These are phyloP conservation scores for Diutina siamensis DNA, from an alignment of 1,139 yeast species.

Conservation along the genomic window DNA sequence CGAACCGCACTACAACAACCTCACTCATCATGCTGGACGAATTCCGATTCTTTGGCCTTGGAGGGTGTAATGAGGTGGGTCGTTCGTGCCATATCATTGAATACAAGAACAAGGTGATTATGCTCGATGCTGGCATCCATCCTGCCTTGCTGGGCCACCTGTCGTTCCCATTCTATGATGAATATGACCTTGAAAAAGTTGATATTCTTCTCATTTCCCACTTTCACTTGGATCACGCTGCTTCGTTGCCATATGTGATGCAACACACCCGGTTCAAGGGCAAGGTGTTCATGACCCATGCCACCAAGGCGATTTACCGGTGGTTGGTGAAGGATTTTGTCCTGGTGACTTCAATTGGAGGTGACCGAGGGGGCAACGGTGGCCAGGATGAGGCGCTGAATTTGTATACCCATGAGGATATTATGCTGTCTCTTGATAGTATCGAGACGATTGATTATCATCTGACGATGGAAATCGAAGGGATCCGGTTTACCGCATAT, in stretches of 20 bases:
- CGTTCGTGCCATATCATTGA: constrained; percentile 89
- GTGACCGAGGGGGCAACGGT: constrained; percentile 14
- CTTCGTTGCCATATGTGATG: constrained; percentile 95
- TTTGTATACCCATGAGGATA: constrained; percentile 83
- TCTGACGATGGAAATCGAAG: constrained; percentile 88
- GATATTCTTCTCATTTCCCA: constrained; percentile 84
- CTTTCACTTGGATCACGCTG: constrained; percentile 96
- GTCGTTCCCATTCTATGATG: constrained; percentile 90
- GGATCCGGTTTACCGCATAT: constrained; percentile 90
- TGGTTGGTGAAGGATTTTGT: constrained; percentile 95
- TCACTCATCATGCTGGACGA: constrained; percentile 18
- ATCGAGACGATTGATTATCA: constrained; percentile 94
- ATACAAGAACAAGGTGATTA: constrained; percentile 89
- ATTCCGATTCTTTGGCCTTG: constrained; percentile 79
- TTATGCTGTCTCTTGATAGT: constrained; percentile 73
- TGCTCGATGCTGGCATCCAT: constrained; percentile 97
- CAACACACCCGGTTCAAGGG: constrained; percentile 92
- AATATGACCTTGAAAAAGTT: constrained; percentile 77
- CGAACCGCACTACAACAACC: too few relatives aligned
- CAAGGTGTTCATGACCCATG: constrained; percentile 96
- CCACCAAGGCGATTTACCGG: constrained; percentile 93
- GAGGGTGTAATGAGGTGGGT: constrained; percentile 99
- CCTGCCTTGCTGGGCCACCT: constrained; percentile 90
- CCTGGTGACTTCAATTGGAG: constrained; percentile 61
- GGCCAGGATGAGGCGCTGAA: constrained; percentile 24